Base-by-base conservation (phyloP, 1,284 basidiomycete genomes). In the Trametes versicolor region DNA sequence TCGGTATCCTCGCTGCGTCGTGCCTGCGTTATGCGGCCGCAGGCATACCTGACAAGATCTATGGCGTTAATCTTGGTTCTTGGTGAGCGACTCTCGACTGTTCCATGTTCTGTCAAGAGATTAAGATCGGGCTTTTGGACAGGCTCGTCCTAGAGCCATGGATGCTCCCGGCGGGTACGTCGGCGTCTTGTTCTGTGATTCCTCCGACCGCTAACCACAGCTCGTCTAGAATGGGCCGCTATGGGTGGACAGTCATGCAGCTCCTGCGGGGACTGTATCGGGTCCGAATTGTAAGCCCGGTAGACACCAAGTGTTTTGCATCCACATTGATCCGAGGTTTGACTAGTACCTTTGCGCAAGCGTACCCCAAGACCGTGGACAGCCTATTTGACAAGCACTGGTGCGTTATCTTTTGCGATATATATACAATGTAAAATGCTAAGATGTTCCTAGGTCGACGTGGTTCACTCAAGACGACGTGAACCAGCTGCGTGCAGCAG, bases 381-480 rank as follows among this genome's bases (percentile, higher is more conserved):
- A 62, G 75, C 15, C 84, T 73, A 19, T 91, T 94, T 69, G 79
- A 84, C 21, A 65, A 81, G 43, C 92, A 93, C 70, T 93, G 91
- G 89, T 87, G 70, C 21, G 75, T 73, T 17, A 51, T 52, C n/a
- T n/a, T 29, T 3, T 5, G 17, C 23, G 6, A 4, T 12, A 2
- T 1, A 12, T 29, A 6, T 4, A 21, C 41, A 19, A 19, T 56
- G 15, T 13, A 10, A 10, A 9, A 17, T n/a, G 41, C 36, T 65
- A 41, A 48, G 3, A n/a, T 32, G n/a, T 60, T 65, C 57, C 53
- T 51, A 65, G 87, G 90, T 71, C 81, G 8, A 86, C 86, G 1
- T 94, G 92, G 92, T 92, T 94, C 74, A 90, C 81, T 13, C 80
- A 91, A 66, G 66, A 75, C 2, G 84, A 93, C 66, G 88, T 93